Conservation (phyloP, 768 basidiomycete genomes). For the Russula virescens region DNA sequence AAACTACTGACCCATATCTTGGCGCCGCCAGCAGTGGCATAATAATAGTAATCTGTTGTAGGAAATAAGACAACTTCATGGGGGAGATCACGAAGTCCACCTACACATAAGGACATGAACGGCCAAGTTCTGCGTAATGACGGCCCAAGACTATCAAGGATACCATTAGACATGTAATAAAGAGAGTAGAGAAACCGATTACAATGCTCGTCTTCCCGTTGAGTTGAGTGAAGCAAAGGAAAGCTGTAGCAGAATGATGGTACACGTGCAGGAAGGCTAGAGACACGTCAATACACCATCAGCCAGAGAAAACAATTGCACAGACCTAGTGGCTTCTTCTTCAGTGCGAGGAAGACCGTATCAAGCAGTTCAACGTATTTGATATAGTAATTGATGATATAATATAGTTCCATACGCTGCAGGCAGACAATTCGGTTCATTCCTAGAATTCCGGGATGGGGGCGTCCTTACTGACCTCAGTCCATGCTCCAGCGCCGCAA, state of each 20-base stretch:
- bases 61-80: slow-evolving; percentile 10
- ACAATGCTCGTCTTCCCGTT: slow-evolving; percentile 93
- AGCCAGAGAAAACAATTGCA: slow-evolving; percentile 11
- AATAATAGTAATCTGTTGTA: slow-evolving; percentile 92
- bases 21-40: slow-evolving; percentile 93
- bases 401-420: slow-evolving; percentile 90
- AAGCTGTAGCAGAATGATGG: slow-evolving; percentile 96
- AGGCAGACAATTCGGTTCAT: neutral
- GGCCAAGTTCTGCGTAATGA: slow-evolving; percentile 81
- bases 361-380: slow-evolving; percentile 96
- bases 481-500: slow-evolving; percentile 77
- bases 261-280: slow-evolving; percentile 96
- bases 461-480: slow-evolving; percentile 59
- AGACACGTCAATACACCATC: slow-evolving; percentile 5
- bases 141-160: slow-evolving; percentile 82
- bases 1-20: slow-evolving; percentile 78
- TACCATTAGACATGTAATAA: neutral
- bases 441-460: neutral
- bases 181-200: neutral
- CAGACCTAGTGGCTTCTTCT: slow-evolving; percentile 96
- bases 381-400: slow-evolving; percentile 99
- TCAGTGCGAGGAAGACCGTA: slow-evolving; percentile 93
- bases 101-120: slow-evolving; percentile 98
- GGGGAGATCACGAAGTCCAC: slow-evolving; percentile 30
- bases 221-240: slow-evolving; percentile 91